Base-by-base conservation (phyloP, 2,329 filamentous ascomycete species). In the Paraconiothyrium brasiliense region DNA sequence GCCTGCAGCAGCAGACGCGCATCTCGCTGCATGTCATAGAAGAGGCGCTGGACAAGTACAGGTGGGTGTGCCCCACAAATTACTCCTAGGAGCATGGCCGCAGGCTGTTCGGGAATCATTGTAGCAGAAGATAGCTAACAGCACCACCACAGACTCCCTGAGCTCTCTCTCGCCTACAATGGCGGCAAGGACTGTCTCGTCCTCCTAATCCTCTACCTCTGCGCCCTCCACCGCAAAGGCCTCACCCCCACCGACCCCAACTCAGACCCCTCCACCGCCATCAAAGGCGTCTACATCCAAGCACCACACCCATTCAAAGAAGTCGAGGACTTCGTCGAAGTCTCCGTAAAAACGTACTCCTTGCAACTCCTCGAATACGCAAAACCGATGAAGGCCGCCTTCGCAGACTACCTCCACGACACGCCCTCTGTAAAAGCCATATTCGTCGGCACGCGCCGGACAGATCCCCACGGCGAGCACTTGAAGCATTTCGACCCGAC, bases 101-200 rank as follows among this genome's bases (percentile, higher is more conserved):
- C 44, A 55, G 54, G 43, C 55, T 49, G 61, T 47, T 50, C 44
- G 46, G 54, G 59, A 39, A 41, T 57, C 54, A 27, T 22, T 8
- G 32, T n/a, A n/a, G 30, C 37, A n/a, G 11, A n/a, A 20, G 35
- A 20, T 55, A 58, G 62, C 69, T 76, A 59, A 75, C 64, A 43
- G 24, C 44, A 39, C 46, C 52, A 62, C 16, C 71, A 20, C 43
- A 95, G 92, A 61, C 86, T 91, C 64, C 85, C 90, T 61, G 86
- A 96, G 75, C 85, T 98, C 63, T 93, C 94, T 5, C 84, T 98
- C 66, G 97, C 94, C 59, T 99, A 97, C 81, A 99, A 99, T 72
- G 95, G 95, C 75, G 95, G 95, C 63, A 99, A 99, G 79, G 95
- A 98, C 84, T 98, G 94, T 73, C 90, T 98, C 20, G 94, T 98